Evolutionary conservation across 768 basidiomycete species (phyloP).

Genomic region (Hygrocybe coccinea): DNA sequence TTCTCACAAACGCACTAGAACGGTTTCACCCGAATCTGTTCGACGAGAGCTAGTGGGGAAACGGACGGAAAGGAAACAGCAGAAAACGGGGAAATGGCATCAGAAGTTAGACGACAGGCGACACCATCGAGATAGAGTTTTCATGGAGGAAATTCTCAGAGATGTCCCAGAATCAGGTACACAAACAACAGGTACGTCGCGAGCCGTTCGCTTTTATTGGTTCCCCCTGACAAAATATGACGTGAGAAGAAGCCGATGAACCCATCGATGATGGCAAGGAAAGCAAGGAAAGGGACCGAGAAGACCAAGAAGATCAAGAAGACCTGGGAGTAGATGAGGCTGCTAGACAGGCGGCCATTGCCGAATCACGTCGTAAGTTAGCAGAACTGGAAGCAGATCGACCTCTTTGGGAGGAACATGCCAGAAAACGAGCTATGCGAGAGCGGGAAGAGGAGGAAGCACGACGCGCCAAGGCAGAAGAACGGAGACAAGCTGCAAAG

Average conservation of each 20-base stretch:
- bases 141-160: slow-evolving; percentile 39
- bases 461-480: slow-evolving; percentile 32
- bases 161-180: slow-evolving; percentile 29
- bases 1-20: slow-evolving; percentile 48
- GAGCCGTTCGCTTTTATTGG: background rate
- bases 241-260: slow-evolving; percentile 1
- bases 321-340: slow-evolving; percentile 34
- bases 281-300: background rate
- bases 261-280: background rate
- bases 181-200: slow-evolving; percentile 14
- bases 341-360: slow-evolving; percentile 42
- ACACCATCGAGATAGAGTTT: slow-evolving; percentile 32
- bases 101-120: slow-evolving; percentile 35
- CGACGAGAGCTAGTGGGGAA: slow-evolving; percentile 38
- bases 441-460: slow-evolving; percentile 44
- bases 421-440: slow-evolving; percentile 39
- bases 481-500: slow-evolving; percentile 17
- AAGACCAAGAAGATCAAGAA: slow-evolving; percentile 11
- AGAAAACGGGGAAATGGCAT: slow-evolving; percentile 39
- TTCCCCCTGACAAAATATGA: too few species aligned
- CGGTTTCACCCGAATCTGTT: slow-evolving; percentile 38
- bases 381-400: slow-evolving; percentile 62
- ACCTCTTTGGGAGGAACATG: slow-evolving; percentile 57
- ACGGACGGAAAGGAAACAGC: slow-evolving; percentile 37
- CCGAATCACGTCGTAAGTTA: slow-evolving; percentile 62